These are phyloP conservation scores for Geosmithia putterillii DNA, from an alignment of 2,329 filamentous ascomycete genomes.

Conservation along the genomic window DNA sequence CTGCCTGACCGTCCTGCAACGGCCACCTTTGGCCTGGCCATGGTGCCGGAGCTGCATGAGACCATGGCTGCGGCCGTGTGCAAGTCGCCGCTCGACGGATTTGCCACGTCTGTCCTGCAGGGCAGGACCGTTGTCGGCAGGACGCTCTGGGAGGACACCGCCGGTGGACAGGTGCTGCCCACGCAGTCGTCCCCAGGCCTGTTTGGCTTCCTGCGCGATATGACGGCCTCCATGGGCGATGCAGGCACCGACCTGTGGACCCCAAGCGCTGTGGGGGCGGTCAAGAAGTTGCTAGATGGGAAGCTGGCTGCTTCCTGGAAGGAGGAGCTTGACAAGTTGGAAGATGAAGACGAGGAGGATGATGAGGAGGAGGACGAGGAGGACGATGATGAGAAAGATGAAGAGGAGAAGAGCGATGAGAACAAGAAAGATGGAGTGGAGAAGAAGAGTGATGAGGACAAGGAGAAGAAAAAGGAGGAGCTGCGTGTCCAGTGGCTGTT, in stretches of 20 bases:
- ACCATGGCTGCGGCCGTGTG: conserved; percentile 44
- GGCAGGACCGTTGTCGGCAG: conserved; percentile 43
- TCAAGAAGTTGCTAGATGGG: conserved; percentile 47
- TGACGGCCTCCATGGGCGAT: conserved; percentile 56
- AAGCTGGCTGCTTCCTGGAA: conserved; percentile 38
- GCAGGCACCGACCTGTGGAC: conserved; percentile 76
- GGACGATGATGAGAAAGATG: conserved; percentile 3
- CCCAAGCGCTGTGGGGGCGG: conserved; percentile 43
- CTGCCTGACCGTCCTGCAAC: conserved; percentile 42
- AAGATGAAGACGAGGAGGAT: conserved; percentile 5
- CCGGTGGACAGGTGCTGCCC: conserved; percentile 71
- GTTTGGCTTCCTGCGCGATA: conserved; percentile 57
- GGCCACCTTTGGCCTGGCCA: conserved; percentile 42
- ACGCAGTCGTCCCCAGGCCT: conserved; percentile 63
- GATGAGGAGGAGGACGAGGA: conserved; percentile 6
- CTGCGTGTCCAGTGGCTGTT: conserved; percentile 49
- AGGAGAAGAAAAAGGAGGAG: conserved; percentile 19
- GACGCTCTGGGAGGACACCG: conserved; percentile 27
- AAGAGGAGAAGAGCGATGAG: conserved; percentile 5
- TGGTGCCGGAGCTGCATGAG: conserved; percentile 53
- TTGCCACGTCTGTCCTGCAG: conserved; percentile 27
- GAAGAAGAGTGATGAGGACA: conserved; percentile 29
- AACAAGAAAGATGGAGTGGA: conserved; percentile 4
- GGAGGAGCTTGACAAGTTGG: conserved; percentile 21
- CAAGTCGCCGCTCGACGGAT: conserved; percentile 32